Conservation (phyloP, 176 grass and related monocot species). For the Metroxylon sagu region DNA sequence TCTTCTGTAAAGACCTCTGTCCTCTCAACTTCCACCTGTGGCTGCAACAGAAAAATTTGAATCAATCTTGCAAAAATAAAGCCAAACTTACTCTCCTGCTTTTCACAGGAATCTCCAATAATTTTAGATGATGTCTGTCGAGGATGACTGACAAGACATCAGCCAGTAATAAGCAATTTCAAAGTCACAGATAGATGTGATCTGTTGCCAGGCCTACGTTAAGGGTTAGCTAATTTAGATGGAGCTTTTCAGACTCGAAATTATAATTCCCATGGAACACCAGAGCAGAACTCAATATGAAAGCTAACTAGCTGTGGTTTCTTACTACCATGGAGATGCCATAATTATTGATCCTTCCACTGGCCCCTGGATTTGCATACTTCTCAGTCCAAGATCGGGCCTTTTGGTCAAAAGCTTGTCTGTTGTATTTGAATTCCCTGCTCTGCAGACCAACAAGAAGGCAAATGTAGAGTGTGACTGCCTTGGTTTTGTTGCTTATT, state of each 20-base stretch:
- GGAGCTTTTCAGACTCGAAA: too few relatives aligned
- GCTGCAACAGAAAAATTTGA: slow-evolving; percentile 26
- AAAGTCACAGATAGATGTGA: too few relatives aligned
- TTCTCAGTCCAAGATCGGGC: slow-evolving; percentile 60
- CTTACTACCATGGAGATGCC: too few relatives aligned
- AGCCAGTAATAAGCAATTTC: too few relatives aligned
- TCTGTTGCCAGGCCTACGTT: neutral
- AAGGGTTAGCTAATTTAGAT: neutral
- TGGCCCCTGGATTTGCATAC: slow-evolving; percentile 52
- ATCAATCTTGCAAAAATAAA: neutral
- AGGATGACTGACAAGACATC: too few relatives aligned
- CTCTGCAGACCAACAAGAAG: slow-evolving; percentile 40
- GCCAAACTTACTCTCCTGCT: too few relatives aligned
- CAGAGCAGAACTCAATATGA: too few relatives aligned
- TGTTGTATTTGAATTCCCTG: slow-evolving; percentile 79
- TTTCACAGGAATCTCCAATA: too few relatives aligned
- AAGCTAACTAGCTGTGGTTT: too few relatives aligned
- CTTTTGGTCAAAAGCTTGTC: slow-evolving; percentile 63
- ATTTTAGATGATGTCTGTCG: too few relatives aligned
- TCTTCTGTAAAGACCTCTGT: slow-evolving; percentile 11
- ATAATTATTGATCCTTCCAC: neutral
- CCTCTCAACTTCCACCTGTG: slow-evolving; percentile 25
- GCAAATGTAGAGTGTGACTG: neutral
- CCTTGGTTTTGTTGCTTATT: too few relatives aligned
- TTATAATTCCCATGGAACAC: too few relatives aligned